Conservation (phyloP, 2,329 filamentous ascomycete genomes). For the Hypoxylon rubiginosum region DNA sequence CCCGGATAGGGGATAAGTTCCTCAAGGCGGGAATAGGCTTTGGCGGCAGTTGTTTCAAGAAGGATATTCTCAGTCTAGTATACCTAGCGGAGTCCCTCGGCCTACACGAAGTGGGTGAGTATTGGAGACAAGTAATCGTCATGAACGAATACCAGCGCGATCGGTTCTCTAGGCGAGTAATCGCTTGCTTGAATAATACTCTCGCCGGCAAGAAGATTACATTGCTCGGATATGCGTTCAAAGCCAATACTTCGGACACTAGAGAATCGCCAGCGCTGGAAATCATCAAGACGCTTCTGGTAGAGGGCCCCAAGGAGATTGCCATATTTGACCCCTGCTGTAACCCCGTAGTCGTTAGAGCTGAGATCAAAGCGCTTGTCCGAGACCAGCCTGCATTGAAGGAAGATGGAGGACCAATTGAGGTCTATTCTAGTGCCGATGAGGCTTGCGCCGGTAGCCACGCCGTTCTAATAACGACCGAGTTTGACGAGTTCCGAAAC, state of each 20-base stretch:
- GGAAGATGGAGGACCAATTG: conserved; percentile 59
- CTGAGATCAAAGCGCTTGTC: conserved; percentile 64
- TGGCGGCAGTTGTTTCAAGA: conserved; percentile 85
- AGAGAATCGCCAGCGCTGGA: conserved; percentile 78
- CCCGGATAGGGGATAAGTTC: conserved; percentile 79
- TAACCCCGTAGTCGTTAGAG: conserved; percentile 63
- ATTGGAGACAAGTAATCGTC: conserved; percentile 80
- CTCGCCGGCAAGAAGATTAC: conserved; percentile 78
- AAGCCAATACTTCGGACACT: conserved; percentile 83
- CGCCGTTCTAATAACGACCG: conserved; percentile 68
- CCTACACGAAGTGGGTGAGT: conserved; percentile 78
- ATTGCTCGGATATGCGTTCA: conserved; percentile 82
- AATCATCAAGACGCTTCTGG: conserved; percentile 74
- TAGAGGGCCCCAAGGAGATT: conserved; percentile 74
- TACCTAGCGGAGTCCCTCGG: conserved; percentile 80
- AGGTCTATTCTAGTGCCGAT: conserved; percentile 63
- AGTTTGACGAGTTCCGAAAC: conserved; percentile 68
- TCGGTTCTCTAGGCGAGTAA: conserved; percentile 75
- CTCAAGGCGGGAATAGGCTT: conserved; percentile 83
- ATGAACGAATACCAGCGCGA: conserved; percentile 83
- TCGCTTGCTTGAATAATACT: conserved; percentile 76
- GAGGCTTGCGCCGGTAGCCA: conserved; percentile 64
- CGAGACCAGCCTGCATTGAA: conserved; percentile 49
- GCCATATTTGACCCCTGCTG: conserved; percentile 77
- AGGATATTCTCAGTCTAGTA: conserved; percentile 80